These are phyloP conservation scores for Penicillium manginii DNA, from an alignment of 495 filamentous ascomycete genomes.

Conservation along the genomic window DNA sequence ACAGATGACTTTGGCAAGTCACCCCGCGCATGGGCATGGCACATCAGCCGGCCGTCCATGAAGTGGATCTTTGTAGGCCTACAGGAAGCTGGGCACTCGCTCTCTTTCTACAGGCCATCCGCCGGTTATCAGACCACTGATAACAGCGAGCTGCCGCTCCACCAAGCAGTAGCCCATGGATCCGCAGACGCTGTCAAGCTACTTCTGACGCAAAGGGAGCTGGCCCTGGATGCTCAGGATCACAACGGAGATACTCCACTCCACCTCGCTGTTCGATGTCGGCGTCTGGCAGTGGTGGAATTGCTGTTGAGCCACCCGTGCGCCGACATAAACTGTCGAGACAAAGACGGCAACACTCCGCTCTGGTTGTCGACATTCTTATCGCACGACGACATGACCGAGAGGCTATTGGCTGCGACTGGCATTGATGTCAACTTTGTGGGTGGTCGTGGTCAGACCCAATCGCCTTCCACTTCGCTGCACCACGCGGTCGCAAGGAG, in stretches of 20 bases:
- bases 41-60: constrained; percentile 7
- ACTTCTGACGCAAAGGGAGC: constrained; percentile 10
- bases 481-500: constrained; percentile 8
- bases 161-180: constrained; percentile 12
- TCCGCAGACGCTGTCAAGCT: constrained; percentile 8
- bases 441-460: constrained; percentile 2
- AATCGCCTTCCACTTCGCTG: constrained; percentile 13
- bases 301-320: constrained; percentile 11
- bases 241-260: constrained; percentile 13
- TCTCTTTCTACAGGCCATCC: constrained; percentile 2
- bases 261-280: constrained; percentile 14
- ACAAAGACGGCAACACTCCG: constrained; percentile 15
- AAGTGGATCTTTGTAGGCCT: constrained; percentile 4
- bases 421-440: constrained; percentile 15
- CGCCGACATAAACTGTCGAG: constrained; percentile 7
- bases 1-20: constrained; percentile 15
- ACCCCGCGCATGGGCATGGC: constrained; percentile 5
- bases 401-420: constrained; percentile 3
- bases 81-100: neutral
- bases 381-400: constrained; percentile 11
- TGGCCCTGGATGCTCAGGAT: constrained; percentile 2
- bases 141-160: constrained; percentile 11
- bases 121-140: neutral
- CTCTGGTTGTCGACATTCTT: constrained; percentile 17
- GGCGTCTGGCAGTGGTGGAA: constrained; percentile 9